These are phyloP conservation scores for Pholiota microspora DNA, from an alignment of 768 basidiomycete species.

Conservation along the genomic window DNA sequence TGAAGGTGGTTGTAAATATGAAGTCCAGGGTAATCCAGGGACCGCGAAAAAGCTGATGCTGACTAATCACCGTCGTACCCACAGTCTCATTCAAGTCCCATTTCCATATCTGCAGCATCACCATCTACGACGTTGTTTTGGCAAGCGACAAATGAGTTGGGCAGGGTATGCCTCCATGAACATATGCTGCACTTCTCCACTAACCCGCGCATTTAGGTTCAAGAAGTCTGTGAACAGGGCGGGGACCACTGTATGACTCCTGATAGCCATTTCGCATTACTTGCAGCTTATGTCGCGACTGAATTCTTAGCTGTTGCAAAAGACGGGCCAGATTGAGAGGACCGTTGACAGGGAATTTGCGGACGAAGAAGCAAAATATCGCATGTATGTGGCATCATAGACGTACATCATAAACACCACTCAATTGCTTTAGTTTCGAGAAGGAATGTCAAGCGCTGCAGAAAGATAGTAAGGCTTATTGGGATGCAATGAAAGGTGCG, in stretches of 20 bases:
- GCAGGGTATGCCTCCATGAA: conserved; percentile 38
- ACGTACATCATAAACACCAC: neutral
- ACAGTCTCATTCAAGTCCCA: too few species aligned
- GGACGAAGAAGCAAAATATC: conserved; percentile 89
- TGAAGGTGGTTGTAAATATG: too few species aligned
- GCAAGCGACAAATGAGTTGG: conserved; percentile 48
- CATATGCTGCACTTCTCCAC: neutral
- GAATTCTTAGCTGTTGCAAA: conserved; percentile 76
- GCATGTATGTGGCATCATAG: conserved; percentile 55
- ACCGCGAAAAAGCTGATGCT: too few species aligned
- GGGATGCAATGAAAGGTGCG: conserved; percentile 91
- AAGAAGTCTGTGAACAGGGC: conserved; percentile 93
- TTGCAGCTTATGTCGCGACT: conserved; percentile 13
- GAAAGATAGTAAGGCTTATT: conserved; percentile 93
- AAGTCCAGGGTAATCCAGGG: too few species aligned
- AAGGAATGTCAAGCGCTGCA: conserved; percentile 93
- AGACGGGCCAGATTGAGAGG: conserved; percentile 96
- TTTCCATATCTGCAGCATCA: too few species aligned
- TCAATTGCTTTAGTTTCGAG: conserved; percentile 67
- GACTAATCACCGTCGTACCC: neutral
- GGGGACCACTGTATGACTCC: conserved; percentile 75
- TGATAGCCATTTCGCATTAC: conserved; percentile 10
- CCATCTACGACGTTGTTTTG: neutral
- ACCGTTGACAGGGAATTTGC: conserved; percentile 93
- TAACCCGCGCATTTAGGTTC: conserved; percentile 50